Base-by-base conservation (phyloP, 106 monocot species). In the Posidonia australis region DNA sequence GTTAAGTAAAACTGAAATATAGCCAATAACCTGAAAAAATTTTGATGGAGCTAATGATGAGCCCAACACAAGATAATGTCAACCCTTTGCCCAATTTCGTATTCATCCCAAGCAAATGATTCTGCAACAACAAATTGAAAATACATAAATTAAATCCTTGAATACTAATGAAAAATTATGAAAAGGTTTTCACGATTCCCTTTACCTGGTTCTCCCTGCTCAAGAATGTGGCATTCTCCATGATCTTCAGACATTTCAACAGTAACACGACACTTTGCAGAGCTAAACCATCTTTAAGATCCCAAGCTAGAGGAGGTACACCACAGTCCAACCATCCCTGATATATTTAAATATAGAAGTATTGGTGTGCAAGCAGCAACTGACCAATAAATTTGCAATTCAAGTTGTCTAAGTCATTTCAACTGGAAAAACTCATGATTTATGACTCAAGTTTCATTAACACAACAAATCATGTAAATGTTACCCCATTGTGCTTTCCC, bases 151-250 rank as follows among this genome's bases (percentile, higher is more conserved):
- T 20, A 31, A 68, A 56, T 13, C 18, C 20, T 22, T 18, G 14
- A 68, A 56, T 60, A 3, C 28, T 4, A 13, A 28, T 17, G 59
- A 60, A 18, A 32, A 14, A 13, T 25, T 18, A 41, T 36, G 7
- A 62, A 29, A 60, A 31, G 7, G 32, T 21, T 28, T 36, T 6
- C 46, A 45, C 5, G 30, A 46, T 30, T 59, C 46, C 18, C 16
- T 51, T 63, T 55, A 84, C 98, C 98, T 99, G 91, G 72, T 99
- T 99, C 65, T 88, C 81, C 66, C 81, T 88, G 67, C 98, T 99
- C 73, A 91, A 51, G 77, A 91, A 99, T 65, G 88, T 91, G 16
- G 91, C 98, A 77, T 99, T 99, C 71, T 99, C 98, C 91, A 99
- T 81, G 31, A 99, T 79, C 66, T 99, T 91, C 65, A 99, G 75